Base-by-base conservation (phyloP, 768 basidiomycete genomes). In the Suillus tomentosus region DNA sequence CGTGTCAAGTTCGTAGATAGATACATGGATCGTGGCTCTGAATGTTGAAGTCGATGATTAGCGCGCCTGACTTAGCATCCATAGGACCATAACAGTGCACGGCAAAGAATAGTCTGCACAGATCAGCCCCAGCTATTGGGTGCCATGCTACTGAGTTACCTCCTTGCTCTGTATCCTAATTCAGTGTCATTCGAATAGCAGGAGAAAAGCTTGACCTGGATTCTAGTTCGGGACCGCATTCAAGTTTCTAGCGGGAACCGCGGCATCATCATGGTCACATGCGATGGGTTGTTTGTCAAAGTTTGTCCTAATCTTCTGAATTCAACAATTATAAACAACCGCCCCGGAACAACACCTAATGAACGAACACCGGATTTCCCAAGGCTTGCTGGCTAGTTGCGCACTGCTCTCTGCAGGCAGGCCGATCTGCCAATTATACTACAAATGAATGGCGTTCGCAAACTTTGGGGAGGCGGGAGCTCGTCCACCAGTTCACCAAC, bases 371-470 rank as follows among this genome's bases (percentile, higher is more conserved):
- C 24, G 39, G 56, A 57, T 40, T 57, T 57, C 37, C 56, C 56
- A 57, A 57, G 56, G 56, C 56, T 39, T 40, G 37, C 39, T 57
- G 39, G 56, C 39, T 19, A 54, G 53, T 27, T 54, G 31, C 19
- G 39, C 39, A 24, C 24, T 40, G 39, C 15, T 40, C 15, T 27
- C 37, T 27, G 37, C 56, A 27, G 15, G 39, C 37, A 24, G 39
- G 22, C 14, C 9, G 9, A 40, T 24, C 39, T 57, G 15, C 15
- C 22, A 57, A 90, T 90, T 40, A 24, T 8, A 31, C 27, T 53
- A 31, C 51, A 53, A 51, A 53, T 53, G 89, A 88, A 90, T 82
- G 87, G 87, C 71, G 87, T 90, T 66, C 88, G 87, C 69, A 84
- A 86, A 77, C 80, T 90, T 68, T 81, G 89, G 63, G 80, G 78